Evolutionary conservation across 75 land plant species (phyloP), one percentile per base, ranked within the genome.

Genomic region (Sequoiadendron giganteum): DNA sequence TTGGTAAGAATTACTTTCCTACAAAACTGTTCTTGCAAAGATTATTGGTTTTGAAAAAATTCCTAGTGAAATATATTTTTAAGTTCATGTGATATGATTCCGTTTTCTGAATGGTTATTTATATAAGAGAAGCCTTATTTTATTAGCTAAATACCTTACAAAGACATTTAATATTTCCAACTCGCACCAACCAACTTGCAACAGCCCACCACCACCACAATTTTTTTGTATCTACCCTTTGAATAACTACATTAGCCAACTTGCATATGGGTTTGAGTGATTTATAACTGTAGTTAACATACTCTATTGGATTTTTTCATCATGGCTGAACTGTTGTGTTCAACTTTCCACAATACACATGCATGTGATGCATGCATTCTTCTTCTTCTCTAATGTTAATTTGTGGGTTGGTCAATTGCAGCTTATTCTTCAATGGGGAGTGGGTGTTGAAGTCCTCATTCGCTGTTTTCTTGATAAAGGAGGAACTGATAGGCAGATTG

Each of bases 391-490:
- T 79, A 79, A 79, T 79, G 43, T 79, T 79, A 40, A 40, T 42
- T 42, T 79, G 42, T 79, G 83, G 45, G 83, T 79, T 19, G 6
- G 6, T 78, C 42, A 39, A 79, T 79, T 36, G 83, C 95, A 95
- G 96, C 96, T 95, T 85, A 81, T 89, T 54, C 87, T 95, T 85
- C 95, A 95, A 88, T 91, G 90, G 91, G 96, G 93, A 48, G 86
- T 92, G 65, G 96, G 95, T 52, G 38, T 91, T 55, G 95, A 92
- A 19, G 96, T 95, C 18, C 77, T 95, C 2, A 90, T 91, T 28
- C 92, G 93, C 9, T 95, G 96, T 86, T 93, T 95, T 84, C 84
- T 89, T 36, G 88, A 92, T 82, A 95, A 89, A 88, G 88, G 83
- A 70, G 90, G 90, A 15, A 95, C 76, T 40, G 92, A 93, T 73